Evolutionary conservation across 1,284 basidiomycete genomes (phyloP).

Genomic region (Ceratobasidium sp.): DNA sequence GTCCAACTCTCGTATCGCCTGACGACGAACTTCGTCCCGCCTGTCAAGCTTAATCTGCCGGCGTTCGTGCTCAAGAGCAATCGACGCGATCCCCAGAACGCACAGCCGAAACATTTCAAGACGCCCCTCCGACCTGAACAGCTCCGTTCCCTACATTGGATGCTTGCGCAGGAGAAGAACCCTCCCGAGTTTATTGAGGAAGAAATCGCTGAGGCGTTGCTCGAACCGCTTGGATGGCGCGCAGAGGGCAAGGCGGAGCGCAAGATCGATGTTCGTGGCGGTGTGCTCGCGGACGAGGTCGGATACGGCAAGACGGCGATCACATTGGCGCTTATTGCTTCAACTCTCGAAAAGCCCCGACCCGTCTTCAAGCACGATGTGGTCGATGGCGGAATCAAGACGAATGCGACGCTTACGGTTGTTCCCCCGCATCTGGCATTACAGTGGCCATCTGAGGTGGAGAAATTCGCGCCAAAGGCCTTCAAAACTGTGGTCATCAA

Average conservation of each 20-base stretch:
- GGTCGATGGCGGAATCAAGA: constrained; percentile 75
- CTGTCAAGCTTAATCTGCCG: constrained; percentile 70
- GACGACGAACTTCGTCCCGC: constrained; percentile 79
- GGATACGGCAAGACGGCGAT: constrained; percentile 98
- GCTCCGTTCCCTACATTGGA: constrained; percentile 91
- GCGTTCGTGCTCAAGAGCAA: constrained; percentile 84
- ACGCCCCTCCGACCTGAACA: constrained; percentile 84
- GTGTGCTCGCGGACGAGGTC: constrained; percentile 95
- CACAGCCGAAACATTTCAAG: constrained; percentile 84
- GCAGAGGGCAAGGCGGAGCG: constrained; percentile 91
- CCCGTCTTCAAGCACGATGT: constrained; percentile 65
- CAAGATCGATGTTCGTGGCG: constrained; percentile 81
- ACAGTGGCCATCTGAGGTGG: constrained; percentile 90
- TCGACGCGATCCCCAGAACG: constrained; percentile 77
- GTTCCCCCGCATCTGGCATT: constrained; percentile 91
- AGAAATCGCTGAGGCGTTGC: constrained; percentile 90
- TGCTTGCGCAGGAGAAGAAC: constrained; percentile 83
- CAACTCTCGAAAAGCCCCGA: constrained; percentile 69
- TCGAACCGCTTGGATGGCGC: constrained; percentile 90
- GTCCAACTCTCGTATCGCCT: constrained; percentile 82
- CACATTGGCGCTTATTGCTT: constrained; percentile 88
- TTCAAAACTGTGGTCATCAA: constrained; percentile 80
- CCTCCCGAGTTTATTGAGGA: constrained; percentile 86
- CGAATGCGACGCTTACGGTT: constrained; percentile 85
- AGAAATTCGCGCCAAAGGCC: constrained; percentile 77